Conservation (phyloP, 495 filamentous ascomycete species). For the Lepraria neglecta region DNA sequence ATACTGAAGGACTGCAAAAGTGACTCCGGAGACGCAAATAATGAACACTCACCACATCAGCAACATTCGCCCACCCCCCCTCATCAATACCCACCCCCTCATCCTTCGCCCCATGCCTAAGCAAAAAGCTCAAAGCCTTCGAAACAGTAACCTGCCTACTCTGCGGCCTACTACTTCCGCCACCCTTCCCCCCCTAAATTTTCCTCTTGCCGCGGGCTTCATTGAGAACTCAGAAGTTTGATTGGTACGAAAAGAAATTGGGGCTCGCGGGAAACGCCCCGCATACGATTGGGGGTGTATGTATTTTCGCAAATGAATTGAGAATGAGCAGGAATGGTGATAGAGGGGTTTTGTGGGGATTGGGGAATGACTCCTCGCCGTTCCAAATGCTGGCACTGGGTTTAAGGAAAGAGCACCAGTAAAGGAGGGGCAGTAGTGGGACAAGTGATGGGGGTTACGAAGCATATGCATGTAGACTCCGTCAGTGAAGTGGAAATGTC, state of each 20-base stretch:
- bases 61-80: conserved; percentile 74
- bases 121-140: conserved; percentile 68
- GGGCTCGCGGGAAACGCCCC: too few species aligned
- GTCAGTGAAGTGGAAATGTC: not conserved
- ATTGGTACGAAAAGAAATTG: too few species aligned
- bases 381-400: too few species aligned
- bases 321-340: too few species aligned
- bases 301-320: too few species aligned
- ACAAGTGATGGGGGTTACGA: too few species aligned
- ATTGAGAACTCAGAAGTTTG: not conserved
- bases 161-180: conserved; percentile 10
- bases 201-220: not conserved
- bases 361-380: not conserved
- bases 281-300: not conserved
- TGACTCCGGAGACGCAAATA: not conserved
- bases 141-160: conserved; percentile 62
- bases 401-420: too few species aligned
- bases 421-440: too few species aligned
- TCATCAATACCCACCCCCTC: conserved; percentile 69
- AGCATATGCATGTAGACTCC: too few species aligned
- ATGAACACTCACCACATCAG: conserved; percentile 61
- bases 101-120: conserved; percentile 76
- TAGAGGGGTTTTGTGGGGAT: not conserved
- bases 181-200: not conserved
- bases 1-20: too few species aligned